These are phyloP conservation scores for Diaporthe velutina DNA, from an alignment of 2,329 filamentous ascomycete genomes.

Conservation along the genomic window DNA sequence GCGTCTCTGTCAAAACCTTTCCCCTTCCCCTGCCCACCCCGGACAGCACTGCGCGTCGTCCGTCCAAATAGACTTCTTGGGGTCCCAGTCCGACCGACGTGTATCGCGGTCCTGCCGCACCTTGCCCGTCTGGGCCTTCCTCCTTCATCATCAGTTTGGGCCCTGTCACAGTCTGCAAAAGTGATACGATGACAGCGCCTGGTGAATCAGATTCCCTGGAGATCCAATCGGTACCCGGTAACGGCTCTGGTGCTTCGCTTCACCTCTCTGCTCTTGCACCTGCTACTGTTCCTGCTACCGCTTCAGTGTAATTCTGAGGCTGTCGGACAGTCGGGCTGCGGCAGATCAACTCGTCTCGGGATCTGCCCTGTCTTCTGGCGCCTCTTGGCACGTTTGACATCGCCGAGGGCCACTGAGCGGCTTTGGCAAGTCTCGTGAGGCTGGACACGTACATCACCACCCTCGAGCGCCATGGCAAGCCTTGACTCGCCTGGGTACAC, in stretches of 20 bases:
- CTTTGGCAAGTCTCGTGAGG: constrained; percentile 21
- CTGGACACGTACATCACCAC: constrained; percentile 20
- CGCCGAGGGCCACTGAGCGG: constrained; percentile 20
- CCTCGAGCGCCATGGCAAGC: constrained; percentile 23
- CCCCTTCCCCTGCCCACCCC: not conserved
- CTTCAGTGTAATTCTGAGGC: not conserved
- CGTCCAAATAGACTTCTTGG: constrained; percentile 19
- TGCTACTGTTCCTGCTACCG: not conserved
- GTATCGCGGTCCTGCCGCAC: constrained; percentile 15
- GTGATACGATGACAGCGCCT: constrained; percentile 35
- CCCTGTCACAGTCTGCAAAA: constrained; percentile 37
- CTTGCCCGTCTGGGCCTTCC: constrained; percentile 19
- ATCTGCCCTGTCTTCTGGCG: constrained; percentile 25
- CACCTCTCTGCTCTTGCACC: not conserved
- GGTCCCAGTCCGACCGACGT: constrained; percentile 23
- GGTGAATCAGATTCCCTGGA: constrained; percentile 36
- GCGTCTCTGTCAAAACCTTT: constrained; percentile 9
- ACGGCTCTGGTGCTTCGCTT: constrained; percentile 17
- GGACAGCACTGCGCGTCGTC: not conserved
- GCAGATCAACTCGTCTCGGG: constrained; percentile 25
- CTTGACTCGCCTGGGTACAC: constrained; percentile 1
- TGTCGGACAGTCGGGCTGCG: constrained; percentile 19
- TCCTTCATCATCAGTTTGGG: constrained; percentile 37
- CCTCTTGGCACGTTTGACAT: constrained; percentile 38
- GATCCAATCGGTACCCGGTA: constrained; percentile 37